phyloP scores from a whole-genome alignment of 2,329 filamentous ascomycete genomes.

The Penicillium hordei region DNA sequence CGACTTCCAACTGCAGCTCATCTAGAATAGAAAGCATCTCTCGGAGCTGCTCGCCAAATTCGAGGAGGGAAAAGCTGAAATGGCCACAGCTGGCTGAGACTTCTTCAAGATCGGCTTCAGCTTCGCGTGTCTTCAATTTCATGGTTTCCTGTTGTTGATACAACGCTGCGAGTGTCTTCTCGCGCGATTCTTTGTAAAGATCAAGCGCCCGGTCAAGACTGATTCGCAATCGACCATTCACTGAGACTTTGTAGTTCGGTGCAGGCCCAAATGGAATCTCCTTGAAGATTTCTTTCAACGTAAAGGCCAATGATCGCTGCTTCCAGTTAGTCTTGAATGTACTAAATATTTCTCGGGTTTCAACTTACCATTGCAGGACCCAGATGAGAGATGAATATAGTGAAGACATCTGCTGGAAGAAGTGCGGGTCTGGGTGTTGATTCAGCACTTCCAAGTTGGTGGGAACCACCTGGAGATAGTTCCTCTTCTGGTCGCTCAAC shows the following conservation, averaged over 20 bases:
- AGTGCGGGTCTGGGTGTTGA: slow-evolving; percentile 18
- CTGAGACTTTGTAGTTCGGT: slow-evolving; percentile 65
- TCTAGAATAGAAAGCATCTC: slow-evolving; percentile 80
- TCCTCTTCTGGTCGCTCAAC: slow-evolving; percentile 62
- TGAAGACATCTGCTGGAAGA: slow-evolving; percentile 78
- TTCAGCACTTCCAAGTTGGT: slow-evolving; percentile 12
- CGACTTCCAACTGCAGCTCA: slow-evolving; percentile 70
- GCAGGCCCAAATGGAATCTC: slow-evolving; percentile 77
- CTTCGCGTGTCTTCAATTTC: slow-evolving; percentile 64
- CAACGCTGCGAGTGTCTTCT: slow-evolving; percentile 72
- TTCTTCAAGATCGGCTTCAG: slow-evolving; percentile 93
- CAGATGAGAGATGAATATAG: slow-evolving; percentile 81
- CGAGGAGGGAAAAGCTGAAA: slow-evolving; percentile 87
- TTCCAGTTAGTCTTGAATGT: slow-evolving; percentile 7
- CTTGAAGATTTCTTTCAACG: slow-evolving; percentile 81
- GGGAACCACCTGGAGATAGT: slow-evolving; percentile 23
- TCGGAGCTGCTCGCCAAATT: slow-evolving; percentile 87
- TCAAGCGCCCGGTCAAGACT: slow-evolving; percentile 78
- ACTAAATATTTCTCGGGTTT: neutral
- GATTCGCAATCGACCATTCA: slow-evolving; percentile 76
- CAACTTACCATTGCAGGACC: slow-evolving; percentile 76
- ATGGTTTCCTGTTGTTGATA: slow-evolving; percentile 76
- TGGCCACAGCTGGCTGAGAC: slow-evolving; percentile 97
- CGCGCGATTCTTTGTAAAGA: slow-evolving; percentile 74
- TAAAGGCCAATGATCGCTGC: slow-evolving; percentile 85